A percentile compares a stretch with the other conserved stretches of the same genome.
These are phyloP conservation scores for Bipolaris oryzae DNA, from an alignment of 2,329 filamentous ascomycete species.

Conservation along the genomic window DNA sequence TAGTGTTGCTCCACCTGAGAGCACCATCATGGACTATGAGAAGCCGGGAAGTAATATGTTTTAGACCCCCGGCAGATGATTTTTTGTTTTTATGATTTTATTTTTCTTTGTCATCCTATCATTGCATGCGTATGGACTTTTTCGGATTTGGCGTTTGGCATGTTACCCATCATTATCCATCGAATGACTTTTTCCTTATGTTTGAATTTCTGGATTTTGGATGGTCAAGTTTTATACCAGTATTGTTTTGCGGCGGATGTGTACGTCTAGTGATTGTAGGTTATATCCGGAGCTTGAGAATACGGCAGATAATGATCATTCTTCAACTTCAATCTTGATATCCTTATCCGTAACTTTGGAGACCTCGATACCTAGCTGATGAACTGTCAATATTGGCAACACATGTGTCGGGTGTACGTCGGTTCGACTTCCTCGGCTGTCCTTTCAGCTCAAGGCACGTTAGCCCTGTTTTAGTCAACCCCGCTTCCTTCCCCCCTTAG, in stretches of 20 bases:
- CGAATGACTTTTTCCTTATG: conserved; percentile 6
- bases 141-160: conserved; percentile 9
- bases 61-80: conserved; percentile 17
- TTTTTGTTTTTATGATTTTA: conserved; percentile 7
- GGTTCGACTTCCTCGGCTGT: conserved; percentile 3
- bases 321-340: not conserved
- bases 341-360: not conserved
- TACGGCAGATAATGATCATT: not conserved
- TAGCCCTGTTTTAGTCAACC: conserved; percentile 3
- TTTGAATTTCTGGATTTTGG: conserved; percentile 3
- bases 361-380: too few species aligned
- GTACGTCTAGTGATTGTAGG: conserved; percentile 2
- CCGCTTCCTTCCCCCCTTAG: conserved; percentile 3
- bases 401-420: not conserved
- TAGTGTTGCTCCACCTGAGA: conserved; percentile 41
- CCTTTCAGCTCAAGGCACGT: not conserved
- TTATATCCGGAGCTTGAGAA: not conserved
- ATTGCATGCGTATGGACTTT: conserved; percentile 12
- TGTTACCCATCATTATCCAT: not conserved
- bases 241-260: not conserved
- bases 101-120: conserved; percentile 2
- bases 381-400: not conserved
- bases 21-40: conserved; percentile 44
- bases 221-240: not conserved
- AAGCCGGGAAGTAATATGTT: conserved; percentile 35